Evolutionary conservation across 768 basidiomycete genomes (phyloP).

Genomic region (Cubamyces lactineus): DNA sequence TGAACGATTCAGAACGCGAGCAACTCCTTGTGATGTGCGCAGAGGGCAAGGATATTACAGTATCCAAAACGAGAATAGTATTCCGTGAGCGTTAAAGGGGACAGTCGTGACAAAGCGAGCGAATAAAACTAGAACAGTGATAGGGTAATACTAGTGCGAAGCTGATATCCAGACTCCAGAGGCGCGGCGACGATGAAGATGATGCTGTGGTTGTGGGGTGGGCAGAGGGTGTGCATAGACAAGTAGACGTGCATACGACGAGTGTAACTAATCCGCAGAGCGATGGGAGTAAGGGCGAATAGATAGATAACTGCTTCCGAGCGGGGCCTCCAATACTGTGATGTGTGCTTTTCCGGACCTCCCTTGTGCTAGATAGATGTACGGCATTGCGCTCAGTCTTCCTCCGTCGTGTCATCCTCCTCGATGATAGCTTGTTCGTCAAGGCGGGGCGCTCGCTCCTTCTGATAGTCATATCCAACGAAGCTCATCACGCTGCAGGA

Average conservation of each 20-base stretch:
- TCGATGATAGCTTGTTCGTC: constrained; percentile 13
- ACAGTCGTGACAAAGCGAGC: constrained; percentile 8
- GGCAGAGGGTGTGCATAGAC: constrained; percentile 4
- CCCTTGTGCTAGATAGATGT: neutral
- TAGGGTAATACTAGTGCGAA: neutral
- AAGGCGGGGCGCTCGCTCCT: constrained; percentile 27
- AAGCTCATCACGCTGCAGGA: constrained; percentile 59
- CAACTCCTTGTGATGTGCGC: too few relatives aligned
- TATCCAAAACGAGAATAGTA: neutral
- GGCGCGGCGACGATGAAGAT: neutral
- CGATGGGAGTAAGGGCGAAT: neutral
- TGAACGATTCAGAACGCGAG: neutral
- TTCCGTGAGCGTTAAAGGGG: neutral
- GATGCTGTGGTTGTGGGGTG: neutral
- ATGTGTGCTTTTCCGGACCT: neutral
- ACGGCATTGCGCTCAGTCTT: constrained; percentile 3
- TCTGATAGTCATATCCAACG: constrained; percentile 59
- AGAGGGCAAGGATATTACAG: neutral
- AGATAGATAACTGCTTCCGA: neutral
- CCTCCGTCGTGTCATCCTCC: constrained; percentile 10
- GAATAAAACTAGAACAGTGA: constrained; percentile 8
- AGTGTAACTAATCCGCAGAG: constrained; percentile 2
- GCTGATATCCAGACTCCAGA: neutral
- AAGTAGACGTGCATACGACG: constrained; percentile 6
- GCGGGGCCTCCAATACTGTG: neutral